Evolutionary conservation across 805 yeast genomes (phyloP).

Genomic region (Candida insectalens): DNA sequence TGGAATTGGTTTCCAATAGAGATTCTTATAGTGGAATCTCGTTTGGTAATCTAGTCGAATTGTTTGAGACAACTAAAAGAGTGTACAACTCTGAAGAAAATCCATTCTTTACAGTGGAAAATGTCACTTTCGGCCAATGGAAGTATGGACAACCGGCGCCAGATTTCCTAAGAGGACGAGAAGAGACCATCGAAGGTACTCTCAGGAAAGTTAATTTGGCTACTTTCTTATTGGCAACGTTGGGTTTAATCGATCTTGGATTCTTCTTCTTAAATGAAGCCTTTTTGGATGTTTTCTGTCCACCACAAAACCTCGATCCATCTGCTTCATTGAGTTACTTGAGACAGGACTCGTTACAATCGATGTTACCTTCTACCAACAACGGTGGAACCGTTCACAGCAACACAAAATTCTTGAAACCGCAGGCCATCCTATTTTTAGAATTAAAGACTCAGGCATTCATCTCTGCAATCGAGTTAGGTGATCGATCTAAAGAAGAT

Average conservation of each 20-base stretch:
- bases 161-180: conserved; percentile 45
- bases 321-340: conserved; percentile 24
- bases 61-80: conserved; percentile 69
- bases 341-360: conserved; percentile 10
- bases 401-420: conserved; percentile 46
- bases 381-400: conserved; percentile 5
- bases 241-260: conserved; percentile 80
- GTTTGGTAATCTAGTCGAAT: conserved; percentile 58
- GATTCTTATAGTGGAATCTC: conserved; percentile 56
- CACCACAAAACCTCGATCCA: conserved; percentile 49
- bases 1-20: conserved; percentile 56
- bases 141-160: conserved; percentile 53
- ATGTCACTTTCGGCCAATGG: conserved; percentile 66
- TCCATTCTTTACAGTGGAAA: conserved; percentile 62
- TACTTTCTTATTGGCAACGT: conserved; percentile 77
- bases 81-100: conserved; percentile 59
- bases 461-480: conserved; percentile 72
- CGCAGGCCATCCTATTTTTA: conserved; percentile 69
- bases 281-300: conserved; percentile 82
- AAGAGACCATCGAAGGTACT: conserved; percentile 52
- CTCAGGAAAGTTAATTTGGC: conserved; percentile 80
- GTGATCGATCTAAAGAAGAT: conserved; percentile 51
- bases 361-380: conserved; percentile 4
- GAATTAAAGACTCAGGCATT: conserved; percentile 94
- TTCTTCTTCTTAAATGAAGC: conserved; percentile 78